A percentile compares a stretch with the other conserved stretches of the same genome.
Conservation (phyloP, 768 basidiomycete genomes). For the Rickenella mellea region DNA sequence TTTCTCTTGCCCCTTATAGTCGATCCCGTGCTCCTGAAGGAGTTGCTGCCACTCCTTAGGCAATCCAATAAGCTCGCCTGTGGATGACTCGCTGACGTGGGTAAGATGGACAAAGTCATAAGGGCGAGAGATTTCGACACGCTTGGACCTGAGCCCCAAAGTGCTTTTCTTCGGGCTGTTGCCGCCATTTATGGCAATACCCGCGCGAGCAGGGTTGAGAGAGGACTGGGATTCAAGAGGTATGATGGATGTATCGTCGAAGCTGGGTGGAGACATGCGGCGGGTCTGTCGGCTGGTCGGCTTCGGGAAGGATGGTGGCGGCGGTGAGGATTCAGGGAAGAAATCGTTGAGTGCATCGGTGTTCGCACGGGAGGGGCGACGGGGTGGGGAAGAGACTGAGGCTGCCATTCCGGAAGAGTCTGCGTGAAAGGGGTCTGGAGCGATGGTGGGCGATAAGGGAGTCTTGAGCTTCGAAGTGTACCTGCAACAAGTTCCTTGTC, state of each 20-base stretch:
- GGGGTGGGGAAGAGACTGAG: conserved; percentile 47
- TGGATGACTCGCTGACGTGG: conserved; percentile 96
- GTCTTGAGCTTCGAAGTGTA: conserved; percentile 28
- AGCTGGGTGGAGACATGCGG: conserved; percentile 41
- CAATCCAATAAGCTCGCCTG: conserved; percentile 94
- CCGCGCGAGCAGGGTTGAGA: conserved; percentile 12
- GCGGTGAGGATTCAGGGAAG: conserved; percentile 28
- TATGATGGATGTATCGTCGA: conserved; percentile 20
- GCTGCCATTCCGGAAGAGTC: conserved; percentile 23
- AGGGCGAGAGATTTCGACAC: conserved; percentile 90
- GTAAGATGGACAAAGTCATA: conserved; percentile 99
- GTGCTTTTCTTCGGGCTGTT: conserved; percentile 53
- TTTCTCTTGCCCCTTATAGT: conserved; percentile 88
- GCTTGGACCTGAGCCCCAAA: conserved; percentile 54
- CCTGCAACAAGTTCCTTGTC: conserved; percentile 52
- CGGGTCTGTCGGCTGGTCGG: conserved; percentile 16
- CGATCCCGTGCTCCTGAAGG: conserved; percentile 91
- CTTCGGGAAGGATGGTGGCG: conserved; percentile 25
- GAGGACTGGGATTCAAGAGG: conserved; percentile 13
- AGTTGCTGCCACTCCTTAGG: conserved; percentile 99
- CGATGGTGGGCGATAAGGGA: conserved; percentile 9
- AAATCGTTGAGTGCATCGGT: conserved; percentile 75
- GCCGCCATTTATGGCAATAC: conserved; percentile 17
- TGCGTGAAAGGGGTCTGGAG: conserved; percentile 46
- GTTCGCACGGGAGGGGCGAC: conserved; percentile 76